A percentile compares a stretch with the other conserved stretches of the same genome.
Evolutionary conservation across 2,329 filamentous ascomycete species (phyloP).

Genomic region (Fusarium chuoi): DNA sequence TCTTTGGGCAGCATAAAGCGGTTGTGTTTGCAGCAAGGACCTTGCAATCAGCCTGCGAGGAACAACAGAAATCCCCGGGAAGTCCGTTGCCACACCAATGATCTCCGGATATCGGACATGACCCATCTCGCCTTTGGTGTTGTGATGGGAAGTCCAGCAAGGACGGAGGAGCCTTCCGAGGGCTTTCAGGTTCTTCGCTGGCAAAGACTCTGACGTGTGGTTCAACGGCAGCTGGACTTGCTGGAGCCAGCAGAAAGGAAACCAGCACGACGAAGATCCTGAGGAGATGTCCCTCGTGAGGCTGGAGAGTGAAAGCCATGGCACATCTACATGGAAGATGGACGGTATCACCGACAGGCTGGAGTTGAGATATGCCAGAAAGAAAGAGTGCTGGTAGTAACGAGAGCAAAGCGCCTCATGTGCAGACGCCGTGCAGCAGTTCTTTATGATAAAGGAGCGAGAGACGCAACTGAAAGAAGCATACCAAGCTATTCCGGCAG

Average conservation of each 20-base stretch:
- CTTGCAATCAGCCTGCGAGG: slow-evolving; percentile 29
- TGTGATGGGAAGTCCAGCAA: slow-evolving; percentile 15
- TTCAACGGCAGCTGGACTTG: slow-evolving; percentile 29
- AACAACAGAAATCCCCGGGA: slow-evolving; percentile 40
- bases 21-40: slow-evolving; percentile 44
- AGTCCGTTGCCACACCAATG: slow-evolving; percentile 33
- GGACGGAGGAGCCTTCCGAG: slow-evolving; percentile 3
- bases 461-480: slow-evolving; percentile 12
- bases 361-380: slow-evolving; percentile 4
- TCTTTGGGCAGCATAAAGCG: slow-evolving; percentile 40
- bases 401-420: slow-evolving; percentile 20
- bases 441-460: slow-evolving; percentile 37
- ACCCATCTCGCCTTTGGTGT: slow-evolving; percentile 26
- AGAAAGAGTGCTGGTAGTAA: slow-evolving; percentile 15
- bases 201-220: slow-evolving; percentile 24
- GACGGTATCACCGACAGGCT: slow-evolving; percentile 1
- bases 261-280: slow-evolving; percentile 35
- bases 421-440: slow-evolving; percentile 35
- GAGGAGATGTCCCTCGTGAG: slow-evolving; percentile 32
- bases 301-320: slow-evolving; percentile 35
- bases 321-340: slow-evolving; percentile 35
- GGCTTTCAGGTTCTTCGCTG: slow-evolving; percentile 14
- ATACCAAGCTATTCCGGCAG: slow-evolving; percentile 10
- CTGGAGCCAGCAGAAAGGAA: slow-evolving; percentile 32
- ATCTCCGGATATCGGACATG: slow-evolving; percentile 33